These are phyloP conservation scores for Colletotrichum godetiae DNA, from an alignment of 2,329 filamentous ascomycete genomes.

Conservation along the genomic window DNA sequence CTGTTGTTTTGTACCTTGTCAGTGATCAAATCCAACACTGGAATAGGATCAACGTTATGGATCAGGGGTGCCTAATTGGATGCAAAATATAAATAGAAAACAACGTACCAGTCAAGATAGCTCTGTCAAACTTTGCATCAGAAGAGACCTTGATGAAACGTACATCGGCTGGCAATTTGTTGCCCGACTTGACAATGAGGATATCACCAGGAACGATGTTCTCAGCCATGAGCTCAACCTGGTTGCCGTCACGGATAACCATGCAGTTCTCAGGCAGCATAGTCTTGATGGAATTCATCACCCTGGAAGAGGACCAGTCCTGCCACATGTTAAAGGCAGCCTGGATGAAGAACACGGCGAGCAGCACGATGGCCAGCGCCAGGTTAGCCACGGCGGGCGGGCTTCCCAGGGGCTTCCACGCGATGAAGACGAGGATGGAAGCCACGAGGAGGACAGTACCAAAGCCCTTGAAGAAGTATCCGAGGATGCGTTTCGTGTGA, in stretches of 20 bases:
- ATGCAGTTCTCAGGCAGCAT: slow-evolving; percentile 83
- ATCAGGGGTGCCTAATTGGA: not conserved
- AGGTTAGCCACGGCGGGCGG: slow-evolving; percentile 77
- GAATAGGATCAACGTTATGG: too few relatives aligned
- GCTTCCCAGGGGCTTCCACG: slow-evolving; percentile 80
- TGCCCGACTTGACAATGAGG: slow-evolving; percentile 74
- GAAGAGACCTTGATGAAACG: slow-evolving; percentile 76
- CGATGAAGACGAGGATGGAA: slow-evolving; percentile 78
- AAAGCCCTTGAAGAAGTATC: slow-evolving; percentile 84
- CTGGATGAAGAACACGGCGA: slow-evolving; percentile 76
- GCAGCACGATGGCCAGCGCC: slow-evolving; percentile 78
- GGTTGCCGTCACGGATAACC: slow-evolving; percentile 69
- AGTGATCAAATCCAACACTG: not conserved
- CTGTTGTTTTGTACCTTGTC: slow-evolving; percentile 43
- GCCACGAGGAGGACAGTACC: slow-evolving; percentile 77
- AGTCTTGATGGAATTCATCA: slow-evolving; percentile 83
- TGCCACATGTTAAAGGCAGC: slow-evolving; percentile 78
- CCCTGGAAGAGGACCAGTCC: slow-evolving; percentile 80
- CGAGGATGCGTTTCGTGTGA: slow-evolving; percentile 66
- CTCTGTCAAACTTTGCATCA: slow-evolving; percentile 78
- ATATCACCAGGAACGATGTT: slow-evolving; percentile 80
- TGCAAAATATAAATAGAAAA: not conserved
- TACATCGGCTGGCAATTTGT: slow-evolving; percentile 80
- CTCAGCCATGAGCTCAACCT: slow-evolving; percentile 60
- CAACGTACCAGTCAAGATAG: slow-evolving; percentile 73